phyloP scores from a whole-genome alignment of 805 yeast genomes.

The Saturnispora quitensis region DNA sequence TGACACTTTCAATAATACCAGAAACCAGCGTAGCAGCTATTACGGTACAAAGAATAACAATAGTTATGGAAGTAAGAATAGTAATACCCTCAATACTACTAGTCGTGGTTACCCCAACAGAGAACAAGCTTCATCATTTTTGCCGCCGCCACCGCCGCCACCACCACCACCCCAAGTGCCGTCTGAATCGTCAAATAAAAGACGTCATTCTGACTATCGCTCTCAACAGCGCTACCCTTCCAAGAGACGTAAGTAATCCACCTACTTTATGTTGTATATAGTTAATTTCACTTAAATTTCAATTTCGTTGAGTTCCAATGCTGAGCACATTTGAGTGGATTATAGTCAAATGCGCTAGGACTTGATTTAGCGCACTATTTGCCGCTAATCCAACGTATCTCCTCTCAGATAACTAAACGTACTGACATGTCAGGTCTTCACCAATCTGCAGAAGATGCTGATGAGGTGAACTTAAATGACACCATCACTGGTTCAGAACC shows the following conservation, averaged over 20 bases:
- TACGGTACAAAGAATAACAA: not conserved
- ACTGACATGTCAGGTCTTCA: conserved; percentile 25
- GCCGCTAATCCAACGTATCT: not conserved
- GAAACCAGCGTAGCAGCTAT: not conserved
- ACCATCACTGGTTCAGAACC: conserved; percentile 13
- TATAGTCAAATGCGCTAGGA: not conserved
- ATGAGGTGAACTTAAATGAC: not conserved
- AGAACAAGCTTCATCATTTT: not conserved
- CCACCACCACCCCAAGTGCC: not conserved
- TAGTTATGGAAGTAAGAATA: not conserved
- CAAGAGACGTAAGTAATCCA: not conserved
- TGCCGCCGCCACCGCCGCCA: not conserved
- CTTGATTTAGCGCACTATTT: not conserved
- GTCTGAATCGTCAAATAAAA: not conserved
- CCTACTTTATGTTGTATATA: not conserved
- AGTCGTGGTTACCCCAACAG: not conserved
- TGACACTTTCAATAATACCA: not conserved
- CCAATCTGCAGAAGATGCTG: conserved; percentile 24
- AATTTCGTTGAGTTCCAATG: not conserved
- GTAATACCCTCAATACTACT: not conserved
- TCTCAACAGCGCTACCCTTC: not conserved
- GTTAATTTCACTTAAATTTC: not conserved
- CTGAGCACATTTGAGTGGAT: not conserved
- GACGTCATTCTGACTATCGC: not conserved
- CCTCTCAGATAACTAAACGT: not conserved